Base-by-base conservation (phyloP, 495 filamentous ascomycete species). In the Neurospora pannonica region DNA sequence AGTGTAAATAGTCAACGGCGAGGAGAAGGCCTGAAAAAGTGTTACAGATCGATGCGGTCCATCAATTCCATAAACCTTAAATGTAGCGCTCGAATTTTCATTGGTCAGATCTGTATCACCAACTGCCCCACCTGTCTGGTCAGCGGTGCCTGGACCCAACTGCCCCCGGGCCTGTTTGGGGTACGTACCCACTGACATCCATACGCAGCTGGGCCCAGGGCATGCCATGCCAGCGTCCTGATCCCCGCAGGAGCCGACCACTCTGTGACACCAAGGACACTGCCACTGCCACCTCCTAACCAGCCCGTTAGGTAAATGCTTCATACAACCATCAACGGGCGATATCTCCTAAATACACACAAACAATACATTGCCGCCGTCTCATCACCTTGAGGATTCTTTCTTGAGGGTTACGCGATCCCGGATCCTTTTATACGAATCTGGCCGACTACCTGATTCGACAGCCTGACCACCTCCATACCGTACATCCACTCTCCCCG, bases 201-300 rank as follows among this genome's bases (percentile, higher is more conserved):
- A n/a, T n/a, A n/a, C 17, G 21, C 21, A 15, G 21, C 48, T 60
- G 48, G 46, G 21, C n/a, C 46, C 46, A 54, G 46, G 21, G 21
- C 46, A 54, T 48, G 70, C 34, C 70, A 42, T 39, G 38, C 48
- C 40, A 73, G 38, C 70, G 17, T 60, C 69, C 71, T 70, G 70
- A 71, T 82, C 84, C 72, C 71, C 62, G 73, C 46, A 38, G 38
- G 70, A 72, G 13, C 43, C 77, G 81, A 75, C 77, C 78, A 39
- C 74, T 77, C 72, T 75, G 38, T 24, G 31, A 67, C 28, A 67
- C 54, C 28, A 67, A 67, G 54, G 54, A 67, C 54, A 67, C 54
- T 67, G 54, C 54, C 28, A 67, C 54, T 67, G 54, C 54, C 54
- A 67, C 54, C 54, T 67, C 54, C 54, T 67, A 67, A 62, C 54